Evolutionary conservation across 179 eudicot species (phyloP).

Genomic region (Beta lomatogona): DNA sequence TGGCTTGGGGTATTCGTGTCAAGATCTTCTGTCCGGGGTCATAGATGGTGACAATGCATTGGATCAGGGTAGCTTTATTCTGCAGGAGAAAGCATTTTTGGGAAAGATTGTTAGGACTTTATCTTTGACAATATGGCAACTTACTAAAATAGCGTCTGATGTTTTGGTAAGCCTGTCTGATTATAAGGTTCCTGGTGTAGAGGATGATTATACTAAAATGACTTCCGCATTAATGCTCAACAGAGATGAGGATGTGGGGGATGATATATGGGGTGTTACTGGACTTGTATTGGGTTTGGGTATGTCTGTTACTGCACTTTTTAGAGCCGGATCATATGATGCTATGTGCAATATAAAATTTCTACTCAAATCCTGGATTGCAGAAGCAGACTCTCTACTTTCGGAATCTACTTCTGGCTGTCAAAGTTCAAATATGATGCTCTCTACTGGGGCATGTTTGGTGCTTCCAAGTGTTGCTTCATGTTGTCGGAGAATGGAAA

Average conservation of each 20-base stretch:
- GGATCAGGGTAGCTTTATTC: constrained; percentile 43
- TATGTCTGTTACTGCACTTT: constrained; percentile 63
- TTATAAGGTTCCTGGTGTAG: constrained; percentile 43
- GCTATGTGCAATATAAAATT: constrained; percentile 62
- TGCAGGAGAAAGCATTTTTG: constrained; percentile 61
- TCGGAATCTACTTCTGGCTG: constrained; percentile 21
- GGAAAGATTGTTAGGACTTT: constrained; percentile 61
- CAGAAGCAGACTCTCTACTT: constrained; percentile 35
- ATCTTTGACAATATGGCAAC: constrained; percentile 54
- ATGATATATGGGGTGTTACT: constrained; percentile 90
- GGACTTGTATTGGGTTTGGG: constrained; percentile 91
- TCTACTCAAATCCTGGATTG: constrained; percentile 62
- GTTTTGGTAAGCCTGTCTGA: constrained; percentile 47
- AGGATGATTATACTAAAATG: constrained; percentile 30
- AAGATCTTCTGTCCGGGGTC: constrained; percentile 65
- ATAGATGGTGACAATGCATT: constrained; percentile 37
- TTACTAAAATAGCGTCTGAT: constrained; percentile 43
- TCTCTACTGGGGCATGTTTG: constrained; percentile 75
- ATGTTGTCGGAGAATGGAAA: constrained; percentile 75
- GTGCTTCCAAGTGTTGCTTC: constrained; percentile 67
- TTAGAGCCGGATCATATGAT: constrained; percentile 76
- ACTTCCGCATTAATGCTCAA: constrained; percentile 28
- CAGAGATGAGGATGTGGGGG: constrained; percentile 50
- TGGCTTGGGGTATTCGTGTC: constrained; percentile 87
- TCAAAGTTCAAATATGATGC: constrained; percentile 31